A percentile compares a stretch with the other conserved stretches of the same genome.
These are phyloP conservation scores for Pseudomassariella vexata DNA, from an alignment of 2,329 filamentous ascomycete genomes.

Conservation along the genomic window DNA sequence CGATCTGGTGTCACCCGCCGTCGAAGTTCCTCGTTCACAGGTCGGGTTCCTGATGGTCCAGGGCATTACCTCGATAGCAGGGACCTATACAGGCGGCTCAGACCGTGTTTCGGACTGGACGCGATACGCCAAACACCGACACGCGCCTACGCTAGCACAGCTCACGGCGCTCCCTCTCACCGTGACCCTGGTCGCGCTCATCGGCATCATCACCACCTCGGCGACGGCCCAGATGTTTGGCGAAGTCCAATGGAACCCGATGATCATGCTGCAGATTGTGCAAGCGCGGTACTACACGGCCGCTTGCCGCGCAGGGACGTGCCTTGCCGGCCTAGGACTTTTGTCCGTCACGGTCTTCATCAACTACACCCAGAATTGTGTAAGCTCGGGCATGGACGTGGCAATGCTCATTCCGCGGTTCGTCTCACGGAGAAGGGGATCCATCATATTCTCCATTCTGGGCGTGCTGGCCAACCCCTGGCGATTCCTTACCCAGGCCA, in stretches of 20 bases:
- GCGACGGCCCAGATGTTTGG: constrained; percentile 8
- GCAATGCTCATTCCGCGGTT: constrained; percentile 11
- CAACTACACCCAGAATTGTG: constrained; percentile 12
- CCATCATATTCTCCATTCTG: constrained; percentile 11
- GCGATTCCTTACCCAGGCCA: constrained; percentile 12
- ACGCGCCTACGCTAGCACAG: constrained; percentile 10
- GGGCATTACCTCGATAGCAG: constrained; percentile 9
- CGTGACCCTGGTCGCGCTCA: constrained; percentile 8
- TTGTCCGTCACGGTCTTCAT: constrained; percentile 10
- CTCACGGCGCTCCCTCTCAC: constrained; percentile 10
- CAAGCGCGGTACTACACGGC: constrained; percentile 7
- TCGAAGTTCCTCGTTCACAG: constrained; percentile 3
- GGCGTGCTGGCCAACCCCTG: constrained; percentile 11
- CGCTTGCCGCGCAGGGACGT: constrained; percentile 9
- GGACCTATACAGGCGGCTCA: constrained; percentile 8
- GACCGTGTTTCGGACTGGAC: constrained; percentile 10
- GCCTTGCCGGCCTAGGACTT: constrained; percentile 11
- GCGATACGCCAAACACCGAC: constrained; percentile 8
- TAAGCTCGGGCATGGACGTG: constrained; percentile 14
- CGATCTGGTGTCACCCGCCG: constrained; percentile 8
- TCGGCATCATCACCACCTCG: constrained; percentile 11
- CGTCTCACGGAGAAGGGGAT: constrained; percentile 9
- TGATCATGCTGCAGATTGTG: constrained; percentile 9
- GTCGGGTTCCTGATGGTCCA: constrained; percentile 10
- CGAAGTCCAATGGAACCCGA: constrained; percentile 9